These are phyloP conservation scores for Penicillium concentricum DNA, from an alignment of 2,329 filamentous ascomycete genomes.

Conservation along the genomic window DNA sequence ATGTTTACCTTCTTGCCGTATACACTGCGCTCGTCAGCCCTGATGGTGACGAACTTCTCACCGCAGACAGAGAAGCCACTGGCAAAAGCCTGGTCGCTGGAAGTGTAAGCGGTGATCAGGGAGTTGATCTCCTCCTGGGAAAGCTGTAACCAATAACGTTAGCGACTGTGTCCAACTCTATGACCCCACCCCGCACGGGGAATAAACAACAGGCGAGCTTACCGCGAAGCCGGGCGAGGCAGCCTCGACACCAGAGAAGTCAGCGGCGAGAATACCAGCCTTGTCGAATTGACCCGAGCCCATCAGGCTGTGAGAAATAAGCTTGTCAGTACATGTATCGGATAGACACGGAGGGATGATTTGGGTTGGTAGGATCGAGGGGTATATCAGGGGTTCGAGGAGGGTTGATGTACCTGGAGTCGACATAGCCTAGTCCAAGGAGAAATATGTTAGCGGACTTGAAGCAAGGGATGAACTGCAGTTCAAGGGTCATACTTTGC, in stretches of 20 bases:
- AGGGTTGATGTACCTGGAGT: constrained; percentile 54
- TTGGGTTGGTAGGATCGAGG: constrained; percentile 3
- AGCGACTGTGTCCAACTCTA: not conserved
- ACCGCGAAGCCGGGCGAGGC: constrained; percentile 69
- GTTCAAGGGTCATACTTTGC: constrained; percentile 30
- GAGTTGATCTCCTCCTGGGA: constrained; percentile 56
- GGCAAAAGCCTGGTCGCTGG: constrained; percentile 47
- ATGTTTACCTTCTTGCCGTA: constrained; percentile 77
- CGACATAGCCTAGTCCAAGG: constrained; percentile 55
- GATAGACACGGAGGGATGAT: not conserved
- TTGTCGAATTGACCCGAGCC: constrained; percentile 76
- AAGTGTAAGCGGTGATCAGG: constrained; percentile 54
- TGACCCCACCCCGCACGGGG: constrained; percentile 6
- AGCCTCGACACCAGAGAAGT: constrained; percentile 81
- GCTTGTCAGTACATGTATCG: constrained; percentile 9
- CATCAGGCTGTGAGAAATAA: constrained; percentile 63
- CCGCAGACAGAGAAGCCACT: constrained; percentile 75
- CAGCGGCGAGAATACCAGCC: constrained; percentile 77
- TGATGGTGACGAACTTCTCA: constrained; percentile 75
- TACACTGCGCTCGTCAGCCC: constrained; percentile 72
- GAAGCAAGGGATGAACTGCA: constrained; percentile 1
- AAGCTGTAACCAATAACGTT: constrained; percentile 38
- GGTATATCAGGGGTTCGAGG: not conserved
- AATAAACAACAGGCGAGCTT: constrained; percentile 36
- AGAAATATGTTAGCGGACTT: constrained; percentile 17